These are phyloP conservation scores for Pythium plurisporium DNA, from an alignment of 352 stramenopile species.

Conservation along the genomic window DNA sequence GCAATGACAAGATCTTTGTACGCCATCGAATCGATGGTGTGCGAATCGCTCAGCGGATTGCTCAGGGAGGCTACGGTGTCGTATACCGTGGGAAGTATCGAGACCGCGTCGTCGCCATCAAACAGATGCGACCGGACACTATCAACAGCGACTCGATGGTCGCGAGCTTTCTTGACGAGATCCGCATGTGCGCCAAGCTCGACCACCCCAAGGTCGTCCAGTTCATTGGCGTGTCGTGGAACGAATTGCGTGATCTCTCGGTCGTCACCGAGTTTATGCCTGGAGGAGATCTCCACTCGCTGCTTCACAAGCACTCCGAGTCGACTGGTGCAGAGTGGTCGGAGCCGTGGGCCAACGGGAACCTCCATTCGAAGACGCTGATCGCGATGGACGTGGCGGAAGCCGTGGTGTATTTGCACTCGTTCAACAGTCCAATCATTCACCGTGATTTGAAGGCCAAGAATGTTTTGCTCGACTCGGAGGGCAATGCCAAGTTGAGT, in stretches of 20 bases:
- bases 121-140: neutral
- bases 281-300: neutral
- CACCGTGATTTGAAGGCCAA: neutral
- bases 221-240: neutral
- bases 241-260: neutral
- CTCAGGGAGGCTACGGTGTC: neutral
- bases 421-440: neutral
- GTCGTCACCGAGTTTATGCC: neutral
- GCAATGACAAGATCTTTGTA: too few relatives aligned
- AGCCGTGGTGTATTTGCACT: neutral
- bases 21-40: too few relatives aligned
- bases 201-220: neutral
- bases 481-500: conserved; percentile 16
- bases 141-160: neutral
- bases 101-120: neutral
- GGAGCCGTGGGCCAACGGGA: neutral
- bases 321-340: neutral
- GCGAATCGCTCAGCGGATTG: neutral
- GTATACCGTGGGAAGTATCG: neutral
- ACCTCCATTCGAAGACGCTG: neutral
- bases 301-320: neutral
- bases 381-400: neutral
- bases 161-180: neutral
- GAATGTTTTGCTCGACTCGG: neutral
- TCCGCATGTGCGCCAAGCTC: neutral